A percentile compares a stretch with the other conserved stretches of the same genome.
Conservation (phyloP, 164 flowering plant genomes). For the Cinnamomum chago region DNA sequence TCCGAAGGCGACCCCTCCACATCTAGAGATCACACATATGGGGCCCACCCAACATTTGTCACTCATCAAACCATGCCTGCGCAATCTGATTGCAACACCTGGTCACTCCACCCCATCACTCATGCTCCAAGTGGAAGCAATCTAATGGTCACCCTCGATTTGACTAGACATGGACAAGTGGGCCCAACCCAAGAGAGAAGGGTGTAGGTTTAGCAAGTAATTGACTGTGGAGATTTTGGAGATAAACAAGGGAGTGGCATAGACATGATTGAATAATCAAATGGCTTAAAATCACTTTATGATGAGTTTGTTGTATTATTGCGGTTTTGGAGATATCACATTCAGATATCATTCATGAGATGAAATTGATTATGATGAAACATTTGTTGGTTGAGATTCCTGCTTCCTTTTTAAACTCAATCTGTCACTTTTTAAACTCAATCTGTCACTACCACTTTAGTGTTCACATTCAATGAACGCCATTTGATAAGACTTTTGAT, state of each 20-base stretch:
- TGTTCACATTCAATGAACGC: constrained; percentile 41
- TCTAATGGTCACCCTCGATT: constrained; percentile 16
- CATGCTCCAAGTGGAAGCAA: constrained; percentile 8
- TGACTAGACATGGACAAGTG: constrained; percentile 7
- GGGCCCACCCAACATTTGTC: constrained; percentile 1
- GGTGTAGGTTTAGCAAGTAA: background rate
- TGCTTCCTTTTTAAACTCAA: constrained; percentile 5
- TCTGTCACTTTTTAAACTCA: constrained; percentile 8
- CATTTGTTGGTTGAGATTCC: constrained; percentile 7
- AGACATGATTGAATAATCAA: background rate
- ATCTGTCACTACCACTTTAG: constrained; percentile 17
- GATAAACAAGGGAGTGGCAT: too few relatives aligned
- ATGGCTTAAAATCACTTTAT: background rate
- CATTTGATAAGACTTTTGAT: constrained; percentile 22
- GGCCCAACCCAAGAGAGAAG: background rate
- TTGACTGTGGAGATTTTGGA: background rate
- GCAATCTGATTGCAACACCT: background rate
- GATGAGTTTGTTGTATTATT: background rate
- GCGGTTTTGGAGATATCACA: background rate
- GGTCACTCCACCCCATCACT: too few relatives aligned
- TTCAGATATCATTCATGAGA: background rate
- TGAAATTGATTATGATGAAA: constrained; percentile 5
- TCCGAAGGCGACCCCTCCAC: too few relatives aligned
- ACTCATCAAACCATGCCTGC: background rate
- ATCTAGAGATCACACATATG: background rate